Conservation (phyloP, 805 yeast genomes). For the Cyberlindnera xylosilytica region DNA sequence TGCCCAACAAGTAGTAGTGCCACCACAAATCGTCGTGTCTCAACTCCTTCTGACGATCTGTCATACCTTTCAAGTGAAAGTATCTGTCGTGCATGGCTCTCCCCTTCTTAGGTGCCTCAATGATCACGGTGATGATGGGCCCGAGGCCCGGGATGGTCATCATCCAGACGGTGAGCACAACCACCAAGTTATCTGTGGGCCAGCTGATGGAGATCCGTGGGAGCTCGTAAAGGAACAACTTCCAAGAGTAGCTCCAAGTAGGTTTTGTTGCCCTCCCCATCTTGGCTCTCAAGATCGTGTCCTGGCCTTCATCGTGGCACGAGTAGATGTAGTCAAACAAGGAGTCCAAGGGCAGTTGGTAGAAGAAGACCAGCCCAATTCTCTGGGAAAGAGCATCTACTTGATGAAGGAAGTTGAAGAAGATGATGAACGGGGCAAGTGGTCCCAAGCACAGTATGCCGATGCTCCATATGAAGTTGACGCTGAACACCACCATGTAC, state of each 20-base stretch:
- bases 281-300: slow-evolving; percentile 9
- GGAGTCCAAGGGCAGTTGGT: slow-evolving; percentile 9
- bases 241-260: not conserved
- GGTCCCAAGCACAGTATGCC: slow-evolving; percentile 10
- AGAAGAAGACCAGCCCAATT: slow-evolving; percentile 11
- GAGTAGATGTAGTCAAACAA: slow-evolving; percentile 12
- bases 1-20: slow-evolving; percentile 9
- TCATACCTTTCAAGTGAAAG: slow-evolving; percentile 8
- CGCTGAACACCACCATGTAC: slow-evolving; percentile 4
- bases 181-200: slow-evolving; percentile 3
- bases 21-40: slow-evolving; percentile 7
- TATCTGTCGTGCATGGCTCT: slow-evolving; percentile 8
- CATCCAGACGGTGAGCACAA: slow-evolving; percentile 8
- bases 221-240: not conserved
- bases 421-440: slow-evolving; percentile 7
- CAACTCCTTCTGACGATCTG: not conserved
- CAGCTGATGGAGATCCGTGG: slow-evolving; percentile 6
- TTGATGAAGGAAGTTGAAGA: slow-evolving; percentile 9
- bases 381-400: slow-evolving; percentile 9
- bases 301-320: not conserved
- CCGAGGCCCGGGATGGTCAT: slow-evolving; percentile 11
- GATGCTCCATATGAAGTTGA: slow-evolving; percentile 6
- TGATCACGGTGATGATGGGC: slow-evolving; percentile 5
- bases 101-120: slow-evolving; percentile 12
- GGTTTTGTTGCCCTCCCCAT: not conserved